These are phyloP conservation scores for Tetrastigma voinierianum DNA, from an alignment of 164 flowering plant species.

Conservation along the genomic window DNA sequence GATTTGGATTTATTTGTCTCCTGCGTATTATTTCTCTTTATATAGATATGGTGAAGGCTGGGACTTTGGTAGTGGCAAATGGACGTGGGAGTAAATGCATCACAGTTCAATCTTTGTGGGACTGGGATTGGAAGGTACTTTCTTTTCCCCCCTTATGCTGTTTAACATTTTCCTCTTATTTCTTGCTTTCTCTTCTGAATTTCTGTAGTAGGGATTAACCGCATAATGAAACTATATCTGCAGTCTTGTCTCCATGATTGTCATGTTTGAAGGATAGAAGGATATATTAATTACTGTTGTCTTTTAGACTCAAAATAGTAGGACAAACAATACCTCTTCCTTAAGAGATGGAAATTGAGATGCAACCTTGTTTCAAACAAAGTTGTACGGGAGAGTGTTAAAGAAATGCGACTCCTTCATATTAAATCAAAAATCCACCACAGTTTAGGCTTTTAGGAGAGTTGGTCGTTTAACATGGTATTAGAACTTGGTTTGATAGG, in stretches of 20 bases:
- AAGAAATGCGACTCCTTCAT: no score
- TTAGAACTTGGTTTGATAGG: no score
- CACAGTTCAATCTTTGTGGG: constrained; percentile 80
- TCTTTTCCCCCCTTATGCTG: not conserved
- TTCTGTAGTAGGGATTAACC: not conserved
- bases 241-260: not conserved
- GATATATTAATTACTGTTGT: not conserved
- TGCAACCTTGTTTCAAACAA: not conserved
- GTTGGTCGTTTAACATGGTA: no score
- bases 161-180: not conserved
- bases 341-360: not conserved
- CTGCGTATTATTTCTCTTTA: not conserved
- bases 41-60: constrained; percentile 99
- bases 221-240: no score
- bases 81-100: constrained; percentile 94
- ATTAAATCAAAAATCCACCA: no score
- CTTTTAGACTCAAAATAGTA: no score
- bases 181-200: not conserved
- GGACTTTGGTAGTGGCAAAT: constrained; percentile 95
- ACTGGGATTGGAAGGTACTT: constrained; percentile 94
- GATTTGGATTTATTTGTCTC: not conserved
- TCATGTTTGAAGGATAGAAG: not conserved
- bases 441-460: no score
- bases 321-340: no score
- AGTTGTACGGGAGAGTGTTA: no score